Evolutionary conservation across 768 basidiomycete species (phyloP).

Genomic region (Hericium erinaceus): DNA sequence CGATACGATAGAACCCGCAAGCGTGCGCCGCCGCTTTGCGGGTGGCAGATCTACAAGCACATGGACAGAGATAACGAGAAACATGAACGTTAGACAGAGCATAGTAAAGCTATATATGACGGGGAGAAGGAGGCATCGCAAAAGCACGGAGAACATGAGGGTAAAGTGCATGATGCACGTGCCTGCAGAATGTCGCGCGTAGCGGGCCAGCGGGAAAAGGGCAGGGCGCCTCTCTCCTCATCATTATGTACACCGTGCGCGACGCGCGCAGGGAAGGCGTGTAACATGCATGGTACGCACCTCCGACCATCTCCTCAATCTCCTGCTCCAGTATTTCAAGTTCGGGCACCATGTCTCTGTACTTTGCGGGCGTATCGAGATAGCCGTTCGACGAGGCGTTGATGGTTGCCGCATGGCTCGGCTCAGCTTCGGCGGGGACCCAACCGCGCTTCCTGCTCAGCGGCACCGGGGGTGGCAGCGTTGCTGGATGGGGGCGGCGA

Average conservation of each 20-base stretch:
- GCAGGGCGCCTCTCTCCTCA: neutral
- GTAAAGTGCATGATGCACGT: constrained; percentile 11
- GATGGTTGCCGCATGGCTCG: constrained; percentile 42
- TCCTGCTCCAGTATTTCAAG: constrained; percentile 24
- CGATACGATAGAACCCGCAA: constrained; percentile 76
- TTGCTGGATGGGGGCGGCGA: constrained; percentile 19
- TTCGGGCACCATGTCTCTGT: constrained; percentile 28
- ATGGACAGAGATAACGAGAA: constrained; percentile 21
- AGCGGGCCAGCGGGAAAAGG: neutral
- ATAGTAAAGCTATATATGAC: constrained; percentile 32
- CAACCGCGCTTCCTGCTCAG: constrained; percentile 59
- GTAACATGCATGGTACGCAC: constrained; percentile 21
- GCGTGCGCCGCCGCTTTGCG: constrained; percentile 69
- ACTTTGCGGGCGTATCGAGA: constrained; percentile 61
- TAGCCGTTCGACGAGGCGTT: constrained; percentile 52
- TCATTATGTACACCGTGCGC: constrained; percentile 1
- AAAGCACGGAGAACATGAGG: constrained; percentile 12
- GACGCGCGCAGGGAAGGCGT: neutral
- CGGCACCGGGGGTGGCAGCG: constrained; percentile 31
- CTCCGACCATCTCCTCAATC: constrained; percentile 37
- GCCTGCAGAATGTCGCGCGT: constrained; percentile 1
- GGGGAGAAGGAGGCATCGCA: constrained; percentile 23
- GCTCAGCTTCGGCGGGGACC: constrained; percentile 54
- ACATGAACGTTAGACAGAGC: constrained; percentile 12
- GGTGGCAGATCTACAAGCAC: constrained; percentile 57